Percentiles rank a stretch among this genome's conserved stretches.
Evolutionary conservation across 2,329 filamentous ascomycete species (phyloP).

Genomic region (Aureobasidium sp.): DNA sequence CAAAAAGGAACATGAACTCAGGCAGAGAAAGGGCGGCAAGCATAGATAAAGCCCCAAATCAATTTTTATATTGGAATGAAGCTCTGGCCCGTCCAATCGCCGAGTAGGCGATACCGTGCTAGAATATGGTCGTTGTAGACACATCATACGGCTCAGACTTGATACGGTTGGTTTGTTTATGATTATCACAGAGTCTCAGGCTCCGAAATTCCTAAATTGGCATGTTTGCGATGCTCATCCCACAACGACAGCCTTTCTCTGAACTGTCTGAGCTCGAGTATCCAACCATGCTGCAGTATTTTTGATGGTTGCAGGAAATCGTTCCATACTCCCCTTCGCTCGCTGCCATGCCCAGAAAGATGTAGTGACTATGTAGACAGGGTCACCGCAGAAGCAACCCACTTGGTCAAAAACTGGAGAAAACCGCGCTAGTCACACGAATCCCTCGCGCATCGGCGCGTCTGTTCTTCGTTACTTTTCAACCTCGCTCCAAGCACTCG

Average conservation of each 20-base stretch:
- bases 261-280: too few relatives aligned
- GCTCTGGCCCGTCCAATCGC: neutral
- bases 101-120: neutral
- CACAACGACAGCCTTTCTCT: too few relatives aligned
- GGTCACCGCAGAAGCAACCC: neutral
- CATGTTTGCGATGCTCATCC: too few relatives aligned
- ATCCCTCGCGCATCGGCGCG: neutral
- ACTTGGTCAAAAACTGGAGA: neutral
- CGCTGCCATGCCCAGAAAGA: too few relatives aligned
- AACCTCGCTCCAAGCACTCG: neutral
- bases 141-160: too few relatives aligned
- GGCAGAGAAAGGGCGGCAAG: slow-evolving; percentile 11
- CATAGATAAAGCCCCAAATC: neutral
- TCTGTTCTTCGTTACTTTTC: neutral
- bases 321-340: neutral
- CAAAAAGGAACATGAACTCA: neutral
- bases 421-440: neutral
- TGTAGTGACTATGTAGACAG: neutral
- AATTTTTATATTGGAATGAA: too few relatives aligned
- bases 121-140: neutral
- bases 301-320: too few relatives aligned
- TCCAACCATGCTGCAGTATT: neutral
- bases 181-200: too few relatives aligned
- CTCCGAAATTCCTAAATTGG: too few relatives aligned
- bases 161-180: too few relatives aligned